Base-by-base conservation (phyloP, 2,329 filamentous ascomycete genomes). In the Botrytis deweyae region DNA sequence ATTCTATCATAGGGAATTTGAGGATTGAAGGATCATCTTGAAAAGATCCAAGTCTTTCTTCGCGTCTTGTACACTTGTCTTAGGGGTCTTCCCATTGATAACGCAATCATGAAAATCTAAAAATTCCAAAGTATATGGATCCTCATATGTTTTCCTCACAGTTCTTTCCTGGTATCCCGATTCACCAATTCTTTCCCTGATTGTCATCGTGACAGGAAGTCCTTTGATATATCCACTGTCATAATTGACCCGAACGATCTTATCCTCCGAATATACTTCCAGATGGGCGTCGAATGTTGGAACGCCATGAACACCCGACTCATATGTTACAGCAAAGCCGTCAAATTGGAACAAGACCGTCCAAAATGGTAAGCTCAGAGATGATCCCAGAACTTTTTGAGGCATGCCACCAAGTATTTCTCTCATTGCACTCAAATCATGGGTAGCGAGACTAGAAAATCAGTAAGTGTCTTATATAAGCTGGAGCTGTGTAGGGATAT, bases 151-250 rank as follows among this genome's bases (percentile, higher is more conserved):
- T 65, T 72, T 76, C n/a, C 75, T 71, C 20, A 75, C 58, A 55
- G 71, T 68, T n/a, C 75, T 72, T 42, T 75, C 72, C 42, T 74
- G 66, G 38, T 69, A 77, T 40, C 72, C 72, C 22, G 62, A 55
- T 42, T 52, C 69, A 42, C 62, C 73, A 42, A 70, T 36, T 22
- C 58, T 66, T 75, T 89, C 87, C 9, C 83, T 78, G 14, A 89
- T 78, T 49, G 82, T 79, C 76, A 86, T 73, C 10, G 66, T 74
- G 55, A 78, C 85, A 0, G 86, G 85, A 1, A 89, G 80, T 0
- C 85, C 87, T 76, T 88, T 88, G n/a, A 89, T 82, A 73, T 86
- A 89, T 0, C 88, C 89, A 0, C 87, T 86, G 73, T 91, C 87
- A 75, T 87, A 89, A 52, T 86, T 78, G 18, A 91, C 82, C 1